Percentiles rank a stretch among this genome's conserved stretches.
Conservation (phyloP, 176 grass and related monocot species). For the Typha latifolia region DNA sequence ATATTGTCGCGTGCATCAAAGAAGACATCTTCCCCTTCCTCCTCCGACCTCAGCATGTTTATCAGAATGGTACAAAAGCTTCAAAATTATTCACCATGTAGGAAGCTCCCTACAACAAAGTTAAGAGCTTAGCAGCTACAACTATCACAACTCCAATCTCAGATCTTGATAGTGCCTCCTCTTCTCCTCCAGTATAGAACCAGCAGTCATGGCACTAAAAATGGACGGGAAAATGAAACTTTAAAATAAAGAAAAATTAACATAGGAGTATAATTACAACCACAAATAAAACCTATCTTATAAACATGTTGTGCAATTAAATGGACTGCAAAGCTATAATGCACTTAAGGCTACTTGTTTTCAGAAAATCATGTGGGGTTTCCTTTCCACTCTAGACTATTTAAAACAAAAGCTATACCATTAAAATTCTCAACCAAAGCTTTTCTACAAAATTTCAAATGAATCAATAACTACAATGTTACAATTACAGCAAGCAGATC, state of each 20-base stretch:
- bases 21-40: conserved; percentile 50
- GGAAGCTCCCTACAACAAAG: background rate
- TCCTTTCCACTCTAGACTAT: too few species aligned
- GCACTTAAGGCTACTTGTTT: too few species aligned
- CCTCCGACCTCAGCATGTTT: conserved; percentile 45
- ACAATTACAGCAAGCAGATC: too few species aligned
- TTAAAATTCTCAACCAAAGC: too few species aligned
- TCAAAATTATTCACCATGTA: background rate
- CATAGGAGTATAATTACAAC: too few species aligned
- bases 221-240: background rate
- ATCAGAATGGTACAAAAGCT: background rate
- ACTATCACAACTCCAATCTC: conserved; percentile 23
- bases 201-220: background rate
- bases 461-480: too few species aligned
- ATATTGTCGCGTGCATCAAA: conserved; percentile 63
- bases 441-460: too few species aligned
- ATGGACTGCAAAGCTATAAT: too few species aligned
- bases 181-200: background rate
- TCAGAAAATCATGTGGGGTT: too few species aligned
- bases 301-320: too few species aligned
- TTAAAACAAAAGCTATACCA: too few species aligned
- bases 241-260: background rate
- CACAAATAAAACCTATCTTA: too few species aligned
- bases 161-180: conserved; percentile 8
- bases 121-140: conserved; percentile 1